Evolutionary conservation across 1,139 yeast species (phyloP).

Genomic region (Diutina mesorugosa): DNA sequence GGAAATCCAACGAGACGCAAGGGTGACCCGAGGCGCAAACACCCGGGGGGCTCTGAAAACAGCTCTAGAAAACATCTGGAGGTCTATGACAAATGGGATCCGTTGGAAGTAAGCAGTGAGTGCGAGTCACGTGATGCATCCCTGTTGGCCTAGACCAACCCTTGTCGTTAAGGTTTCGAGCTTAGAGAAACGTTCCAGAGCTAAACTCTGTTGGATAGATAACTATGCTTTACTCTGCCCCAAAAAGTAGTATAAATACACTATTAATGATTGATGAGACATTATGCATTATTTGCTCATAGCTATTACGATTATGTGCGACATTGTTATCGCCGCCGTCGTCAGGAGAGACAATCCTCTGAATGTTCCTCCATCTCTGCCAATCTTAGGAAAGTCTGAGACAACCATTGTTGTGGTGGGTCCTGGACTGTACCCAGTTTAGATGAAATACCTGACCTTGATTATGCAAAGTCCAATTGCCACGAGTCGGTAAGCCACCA

Average conservation of each 20-base stretch:
- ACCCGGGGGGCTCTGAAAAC: background rate
- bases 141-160: background rate
- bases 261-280: background rate
- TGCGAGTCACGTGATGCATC: background rate
- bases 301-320: background rate
- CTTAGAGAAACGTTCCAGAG: background rate
- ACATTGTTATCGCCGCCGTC: background rate
- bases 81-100: background rate
- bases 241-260: background rate
- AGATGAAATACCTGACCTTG: background rate
- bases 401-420: background rate
- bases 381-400: no score
- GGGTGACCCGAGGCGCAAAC: background rate
- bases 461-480: conserved; percentile 9
- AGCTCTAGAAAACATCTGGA: background rate
- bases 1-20: conserved; percentile 38
- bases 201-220: background rate
- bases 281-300: background rate
- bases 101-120: background rate
- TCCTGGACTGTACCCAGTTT: background rate
- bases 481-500: conserved; percentile 20
- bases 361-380: background rate
- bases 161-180: background rate
- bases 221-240: background rate
- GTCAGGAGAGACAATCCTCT: background rate